Percentiles rank a stretch among this genome's conserved stretches.
Evolutionary conservation across 345 rosid genomes (phyloP).

Genomic region (Populus ilicifolia): DNA sequence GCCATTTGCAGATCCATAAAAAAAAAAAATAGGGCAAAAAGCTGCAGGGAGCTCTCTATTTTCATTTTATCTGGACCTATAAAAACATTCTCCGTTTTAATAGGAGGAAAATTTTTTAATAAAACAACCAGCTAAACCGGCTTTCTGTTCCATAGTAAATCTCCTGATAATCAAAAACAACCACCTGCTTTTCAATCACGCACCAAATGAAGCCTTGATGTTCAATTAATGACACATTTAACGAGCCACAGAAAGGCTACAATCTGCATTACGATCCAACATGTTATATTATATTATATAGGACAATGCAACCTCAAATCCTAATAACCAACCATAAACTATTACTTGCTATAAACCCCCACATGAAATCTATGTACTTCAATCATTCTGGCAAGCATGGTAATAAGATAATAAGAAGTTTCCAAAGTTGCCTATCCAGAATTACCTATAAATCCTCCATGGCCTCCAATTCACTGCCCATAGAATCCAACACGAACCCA

Average conservation of each 20-base stretch:
- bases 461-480: constrained; percentile 99
- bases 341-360: background rate
- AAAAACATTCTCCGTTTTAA: background rate
- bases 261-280: background rate
- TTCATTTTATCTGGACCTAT: background rate
- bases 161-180: background rate
- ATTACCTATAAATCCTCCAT: constrained; percentile 93
- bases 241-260: background rate
- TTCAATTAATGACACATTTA: background rate
- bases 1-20: background rate
- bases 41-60: background rate
- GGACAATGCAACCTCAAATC: background rate
- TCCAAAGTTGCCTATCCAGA: background rate
- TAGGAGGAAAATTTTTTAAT: background rate
- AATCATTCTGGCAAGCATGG: background rate
- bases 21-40: background rate
- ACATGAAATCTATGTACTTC: background rate
- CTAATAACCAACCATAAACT: background rate
- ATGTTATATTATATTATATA: background rate
- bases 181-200: background rate
- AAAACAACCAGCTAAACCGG: background rate
- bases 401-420: background rate
- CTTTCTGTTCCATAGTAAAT: background rate
- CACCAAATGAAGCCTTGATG: background rate
- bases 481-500: constrained; percentile 73